Evolutionary conservation across 345 rosid genomes (phyloP), one percentile per base, ranked within the genome.

Genomic region (Ailanthus altissimus): DNA sequence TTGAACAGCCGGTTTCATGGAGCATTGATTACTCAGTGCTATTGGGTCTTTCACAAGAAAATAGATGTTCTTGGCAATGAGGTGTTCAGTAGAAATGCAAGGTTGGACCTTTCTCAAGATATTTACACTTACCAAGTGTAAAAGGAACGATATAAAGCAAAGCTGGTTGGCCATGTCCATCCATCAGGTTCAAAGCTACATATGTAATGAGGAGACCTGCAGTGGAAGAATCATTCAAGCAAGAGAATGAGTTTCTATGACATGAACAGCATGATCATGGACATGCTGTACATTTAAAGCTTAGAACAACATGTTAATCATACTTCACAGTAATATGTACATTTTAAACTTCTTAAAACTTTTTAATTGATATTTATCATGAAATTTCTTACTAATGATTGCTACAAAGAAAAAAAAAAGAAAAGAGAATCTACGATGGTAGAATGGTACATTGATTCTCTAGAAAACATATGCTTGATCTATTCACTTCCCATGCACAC

Each of bases 121-220:
- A 54, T 8, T 36, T 38, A 18, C 11, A 72, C 85, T 91, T 88
- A 93, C 99, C 98, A 6, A 96, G 94, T 23, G 92, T 92, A 84
- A 96, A 96, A 3, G 99, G 98, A 69, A 96, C 99, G 2, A 96
- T 93, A 84, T 96, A 93, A 66, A 96, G 98, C 84, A 96, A 77
- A 40, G 99, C 99, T 11, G 99, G 99, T 73, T 93, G 99, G 53
- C 99, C 99, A 76, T 91, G 99, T 74, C 98, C 98, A 46, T 96
- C 99, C 99, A 93, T 93, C 90, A 93, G 79, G 86, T 93, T 93
- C 83, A 96, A 78, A 21, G 99, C 99, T 72, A 96, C 85, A 61
- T 96, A 96, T 15, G 99, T 96, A 74, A 92, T 75, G 57, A 96
- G 93, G 70, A 96, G 97, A 84, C 99, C 99, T 90, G 88, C 71